These are phyloP conservation scores for Liquidambar formosana DNA, from an alignment of 164 flowering plant species.

Conservation along the genomic window DNA sequence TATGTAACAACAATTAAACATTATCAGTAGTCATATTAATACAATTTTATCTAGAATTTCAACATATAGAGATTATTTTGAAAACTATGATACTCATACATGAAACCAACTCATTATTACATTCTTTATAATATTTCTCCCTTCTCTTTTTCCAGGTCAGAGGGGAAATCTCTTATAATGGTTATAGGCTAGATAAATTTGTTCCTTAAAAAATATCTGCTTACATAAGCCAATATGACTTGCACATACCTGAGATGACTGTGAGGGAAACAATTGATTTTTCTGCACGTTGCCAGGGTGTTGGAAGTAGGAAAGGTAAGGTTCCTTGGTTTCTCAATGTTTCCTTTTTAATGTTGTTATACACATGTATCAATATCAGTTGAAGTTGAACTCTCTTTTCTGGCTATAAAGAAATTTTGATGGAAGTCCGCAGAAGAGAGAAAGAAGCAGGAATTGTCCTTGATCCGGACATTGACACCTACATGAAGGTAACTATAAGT, in stretches of 20 bases:
- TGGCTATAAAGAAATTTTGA: slow-evolving; percentile 35
- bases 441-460: slow-evolving; percentile 56
- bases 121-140: neutral
- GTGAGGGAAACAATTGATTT: slow-evolving; percentile 72
- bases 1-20: no score
- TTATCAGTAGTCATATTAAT: no score
- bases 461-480: slow-evolving; percentile 47
- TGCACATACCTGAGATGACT: slow-evolving; percentile 62
- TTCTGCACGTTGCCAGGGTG: slow-evolving; percentile 63
- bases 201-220: slow-evolving; percentile 69
- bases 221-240: slow-evolving; percentile 62
- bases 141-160: slow-evolving; percentile 28
- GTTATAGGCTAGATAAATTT: slow-evolving; percentile 53
- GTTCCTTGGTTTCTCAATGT: neutral
- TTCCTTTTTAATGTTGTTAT: neutral
- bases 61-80: no score
- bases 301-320: slow-evolving; percentile 49
- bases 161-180: slow-evolving; percentile 57
- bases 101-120: neutral
- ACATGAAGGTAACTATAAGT: slow-evolving; percentile 51
- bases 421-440: slow-evolving; percentile 50
- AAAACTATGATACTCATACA: no score
- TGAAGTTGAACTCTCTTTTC: slow-evolving; percentile 7
- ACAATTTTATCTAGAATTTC: no score
- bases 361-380: neutral